Evolutionary conservation across 495 filamentous ascomycete species (phyloP).

Genomic region (Echria macrotheca): DNA sequence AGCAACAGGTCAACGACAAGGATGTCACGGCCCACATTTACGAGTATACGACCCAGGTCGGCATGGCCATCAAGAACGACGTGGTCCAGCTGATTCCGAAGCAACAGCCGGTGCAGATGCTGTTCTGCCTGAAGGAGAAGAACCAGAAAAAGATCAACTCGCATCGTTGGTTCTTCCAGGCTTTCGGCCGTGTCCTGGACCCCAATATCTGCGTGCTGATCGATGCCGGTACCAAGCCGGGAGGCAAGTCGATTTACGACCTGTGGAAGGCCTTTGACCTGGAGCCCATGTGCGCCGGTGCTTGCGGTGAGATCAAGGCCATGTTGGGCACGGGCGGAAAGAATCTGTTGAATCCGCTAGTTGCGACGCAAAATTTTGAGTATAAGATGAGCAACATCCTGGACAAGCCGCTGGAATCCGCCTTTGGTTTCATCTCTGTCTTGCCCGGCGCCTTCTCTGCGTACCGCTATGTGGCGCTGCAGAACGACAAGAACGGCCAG

Average conservation of each 20-base stretch:
- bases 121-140: slow-evolving; percentile 99
- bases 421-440: slow-evolving; percentile 96
- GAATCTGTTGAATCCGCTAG: slow-evolving; percentile 86
- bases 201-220: slow-evolving; percentile 96
- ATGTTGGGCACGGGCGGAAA: slow-evolving; percentile 87
- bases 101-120: slow-evolving; percentile 85
- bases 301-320: slow-evolving; percentile 98
- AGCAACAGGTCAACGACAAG: slow-evolving; percentile 95
- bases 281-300: slow-evolving; percentile 93
- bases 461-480: slow-evolving; percentile 87
- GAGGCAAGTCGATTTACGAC: slow-evolving; percentile 88
- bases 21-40: slow-evolving; percentile 98
- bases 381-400: slow-evolving; percentile 99
- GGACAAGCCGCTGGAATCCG: slow-evolving; percentile 95
- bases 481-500: slow-evolving; percentile 91
- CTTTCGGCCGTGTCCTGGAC: slow-evolving; percentile 86
- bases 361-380: slow-evolving; percentile 98
- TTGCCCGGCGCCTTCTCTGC: slow-evolving; percentile 97
- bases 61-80: slow-evolving; percentile 79
- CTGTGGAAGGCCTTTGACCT: slow-evolving; percentile 98
- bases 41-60: slow-evolving; percentile 96
- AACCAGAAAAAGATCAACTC: slow-evolving; percentile 99
- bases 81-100: slow-evolving; percentile 75
- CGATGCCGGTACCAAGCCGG: slow-evolving; percentile 93
- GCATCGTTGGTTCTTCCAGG: slow-evolving; percentile 98